Evolutionary conservation across 2,329 filamentous ascomycete genomes (phyloP), one percentile per base, ranked within the genome.

Genomic region (Thelonectria rubi): DNA sequence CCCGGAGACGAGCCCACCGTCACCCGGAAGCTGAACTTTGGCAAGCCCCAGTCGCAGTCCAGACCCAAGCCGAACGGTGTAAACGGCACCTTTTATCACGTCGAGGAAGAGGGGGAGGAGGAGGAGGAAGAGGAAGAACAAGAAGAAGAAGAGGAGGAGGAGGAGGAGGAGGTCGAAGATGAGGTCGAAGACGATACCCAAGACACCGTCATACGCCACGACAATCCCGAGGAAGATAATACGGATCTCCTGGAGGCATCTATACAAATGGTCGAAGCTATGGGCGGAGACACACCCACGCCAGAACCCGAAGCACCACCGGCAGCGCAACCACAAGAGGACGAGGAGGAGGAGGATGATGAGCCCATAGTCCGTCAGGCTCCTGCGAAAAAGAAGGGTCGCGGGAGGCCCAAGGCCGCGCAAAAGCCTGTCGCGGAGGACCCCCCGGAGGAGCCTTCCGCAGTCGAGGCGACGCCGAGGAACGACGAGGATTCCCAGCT

Each of bases 21-120:
- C 14, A 85, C 81, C 58, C 81, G 87, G 55, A 80, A 78, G 42
- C 76, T 90, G 9, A 80, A 89, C 69, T 89, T 88, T 60, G 72
- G 73, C 49, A 69, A 52, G 15, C 10, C 48, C 15, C 54, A 24
- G 11, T 49, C 49, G 37, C 61, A 54, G 11, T 53, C 55, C 12
- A 68, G 60, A 45, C 40, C 26, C 2, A 51, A 72, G 45, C 68
- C 73, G 11, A 74, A 76, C 39, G 73, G 74, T 9, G 43, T 71
- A 11, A 73, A 76, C 68, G 66, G 78, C 48, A 48, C 59, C 15
- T 51, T 5, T 15, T 66, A 69, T 17, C 64, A 66, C 10, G 75
- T 77, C 5, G 72, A 75, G 1, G 69, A 73, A 4, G 71, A 72
- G 15, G 65, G 70, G n/a, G 66, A 68, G n/a, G 69, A 65, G 21